Evolutionary conservation across 371 early-diverging fungal species (phyloP), one percentile per base, ranked within the genome.

Genomic region (Mucor lusitanicus): DNA sequence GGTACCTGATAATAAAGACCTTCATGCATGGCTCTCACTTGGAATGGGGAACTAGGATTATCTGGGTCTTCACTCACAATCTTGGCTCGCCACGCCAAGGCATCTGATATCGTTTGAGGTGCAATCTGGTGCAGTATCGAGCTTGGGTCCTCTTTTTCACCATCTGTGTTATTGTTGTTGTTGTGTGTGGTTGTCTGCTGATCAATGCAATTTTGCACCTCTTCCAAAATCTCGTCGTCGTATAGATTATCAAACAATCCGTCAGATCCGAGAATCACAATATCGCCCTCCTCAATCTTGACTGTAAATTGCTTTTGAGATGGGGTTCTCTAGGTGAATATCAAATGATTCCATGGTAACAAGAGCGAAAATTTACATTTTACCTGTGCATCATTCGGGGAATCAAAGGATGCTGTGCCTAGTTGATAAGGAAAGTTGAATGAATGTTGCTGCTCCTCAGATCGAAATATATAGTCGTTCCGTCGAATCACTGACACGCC

Each of bases 381-480:
- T 74, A 84, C 91, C 85, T 89, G 91, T 9, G 91, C 89, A 70
- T 90, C 88, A 7, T 77, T 69, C 3, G 91, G 91, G 17, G 67
- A 65, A 75, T 90, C 90, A 30, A 82, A 80, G 57, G 87, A 85
- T 19, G 80, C 75, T 4, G 88, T 90, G 27, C 92, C 90, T 37
- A 93, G 79, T 67, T 93, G 93, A 64, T 85, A 91, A 6, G 93
- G 93, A 63, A 81, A 91, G 66, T 92, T 92, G 73, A 92, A 92
- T 12, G 90, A 89, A 75, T 91, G 92, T 63, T 93, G 93, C 62
- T 91, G 92, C 72, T 91, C 92, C 74, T 96, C 95, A 32, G 90
- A 93, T 56, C 95, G 88, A 77, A 96, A 97, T 11, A 95, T 86
- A 72, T 91, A 85, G 61, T 92, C 90, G 62, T 90, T 88, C 61